Evolutionary conservation across 768 basidiomycete genomes (phyloP), one percentile per base, ranked within the genome.

Genomic region (Boletus pseudopeckii): DNA sequence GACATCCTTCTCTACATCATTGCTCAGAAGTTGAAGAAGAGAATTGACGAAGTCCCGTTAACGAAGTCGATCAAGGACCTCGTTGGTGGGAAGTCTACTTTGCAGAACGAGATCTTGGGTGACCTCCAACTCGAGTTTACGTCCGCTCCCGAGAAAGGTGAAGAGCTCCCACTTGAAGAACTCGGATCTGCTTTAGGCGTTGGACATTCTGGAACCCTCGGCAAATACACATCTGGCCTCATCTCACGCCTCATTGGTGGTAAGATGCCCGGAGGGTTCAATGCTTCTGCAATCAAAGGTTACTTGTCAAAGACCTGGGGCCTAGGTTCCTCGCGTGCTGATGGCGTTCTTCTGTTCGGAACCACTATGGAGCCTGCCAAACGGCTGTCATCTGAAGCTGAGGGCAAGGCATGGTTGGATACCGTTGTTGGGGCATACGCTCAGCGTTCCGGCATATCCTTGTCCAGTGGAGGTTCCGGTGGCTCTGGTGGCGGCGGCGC

Each of bases 201-300:
- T 50, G 94, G 94, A 7, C 91, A 90, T 74, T 75, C 83, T 37
- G 95, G 94, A n/a, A 66, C 78, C 5, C 83, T 96, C 26, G 97
- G 97, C 66, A 99, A 98, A 72, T 93, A 98, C 74, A 90, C 90
- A 13, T 87, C 82, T 42, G 87, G 93, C 20, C 80, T 99, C 40
- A 79, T 98, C 48, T 92, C 94, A 28, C 91, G 97, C 52, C 80
- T 98, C 67, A 80, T 98, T 48, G 92, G 94, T 53, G 85, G 86
- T 44, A 99, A 99, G 76, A 96, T 99, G 92, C 97, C 97, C 32
- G 97, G 97, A 69, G 96, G 96, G 34, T 99, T 99, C 83, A 97
- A 97, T 62, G 77, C 88, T 18, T 91, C 95, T 7, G 82, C 91
- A 11, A 93, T 95, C 71, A 95, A 97, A 73, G 74, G 82, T 0